phyloP scores from a whole-genome alignment of 2,329 filamentous ascomycete species.

The Trichoderma arundinaceum region DNA sequence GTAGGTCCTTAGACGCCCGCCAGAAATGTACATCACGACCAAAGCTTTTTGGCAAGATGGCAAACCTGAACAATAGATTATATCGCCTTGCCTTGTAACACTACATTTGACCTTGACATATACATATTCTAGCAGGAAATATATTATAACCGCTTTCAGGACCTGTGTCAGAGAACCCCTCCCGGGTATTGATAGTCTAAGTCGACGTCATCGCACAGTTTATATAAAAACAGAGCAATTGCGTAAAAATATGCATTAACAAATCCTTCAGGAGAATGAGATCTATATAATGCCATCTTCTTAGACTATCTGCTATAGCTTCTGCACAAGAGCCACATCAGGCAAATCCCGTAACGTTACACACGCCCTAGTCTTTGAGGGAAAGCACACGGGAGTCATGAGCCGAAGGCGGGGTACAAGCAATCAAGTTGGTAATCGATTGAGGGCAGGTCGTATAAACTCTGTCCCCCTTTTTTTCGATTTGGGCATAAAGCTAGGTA shows the following conservation, averaged over 20 bases:
- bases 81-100: no score
- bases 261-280: neutral
- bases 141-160: no score
- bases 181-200: neutral
- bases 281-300: neutral
- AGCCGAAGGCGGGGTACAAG: constrained; percentile 24
- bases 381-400: neutral
- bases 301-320: neutral
- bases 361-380: constrained; percentile 8
- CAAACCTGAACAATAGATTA: no score
- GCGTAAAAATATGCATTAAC: neutral
- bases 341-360: constrained; percentile 23
- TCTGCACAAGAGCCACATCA: neutral
- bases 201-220: neutral
- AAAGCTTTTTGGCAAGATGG: no score
- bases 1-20: no score
- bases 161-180: no score
- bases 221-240: neutral
- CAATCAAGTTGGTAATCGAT: neutral
- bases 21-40: no score
- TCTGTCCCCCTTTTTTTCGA: neutral
- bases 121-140: no score
- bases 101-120: no score
- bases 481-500: neutral
- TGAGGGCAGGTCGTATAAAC: constrained; percentile 3